Percentiles rank a stretch among this genome's conserved stretches.
phyloP scores from a whole-genome alignment of 2,329 filamentous ascomycete species.

The Incumbomyces delicatus region DNA sequence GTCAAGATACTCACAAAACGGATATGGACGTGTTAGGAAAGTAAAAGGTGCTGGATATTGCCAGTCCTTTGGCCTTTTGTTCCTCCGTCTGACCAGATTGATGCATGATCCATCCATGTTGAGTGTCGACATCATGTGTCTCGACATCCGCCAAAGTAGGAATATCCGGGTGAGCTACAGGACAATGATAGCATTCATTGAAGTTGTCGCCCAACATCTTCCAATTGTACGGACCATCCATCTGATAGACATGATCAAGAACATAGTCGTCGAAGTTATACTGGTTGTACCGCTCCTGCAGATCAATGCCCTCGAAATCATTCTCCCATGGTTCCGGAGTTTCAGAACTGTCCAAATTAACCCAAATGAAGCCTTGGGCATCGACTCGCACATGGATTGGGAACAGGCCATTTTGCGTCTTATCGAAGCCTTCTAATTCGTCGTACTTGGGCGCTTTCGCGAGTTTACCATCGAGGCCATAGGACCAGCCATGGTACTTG shows the following conservation, averaged over 20 bases:
- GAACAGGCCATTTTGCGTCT: conserved; percentile 46
- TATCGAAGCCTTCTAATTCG: conserved; percentile 47
- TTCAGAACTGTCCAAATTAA: conserved; percentile 10
- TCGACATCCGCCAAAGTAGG: conserved; percentile 44
- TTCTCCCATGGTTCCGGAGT: conserved; percentile 12
- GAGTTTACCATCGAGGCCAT: conserved; percentile 47
- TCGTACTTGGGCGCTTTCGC: conserved; percentile 53
- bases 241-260: conserved; percentile 30
- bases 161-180: conserved; percentile 49
- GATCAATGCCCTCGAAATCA: conserved; percentile 24
- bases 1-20: conserved; percentile 22
- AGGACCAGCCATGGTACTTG: conserved; percentile 56
- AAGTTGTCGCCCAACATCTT: conserved; percentile 42
- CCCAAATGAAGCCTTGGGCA: conserved; percentile 12
- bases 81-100: conserved; percentile 30
- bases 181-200: conserved; percentile 50
- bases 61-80: conserved; percentile 17
- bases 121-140: conserved; percentile 46
- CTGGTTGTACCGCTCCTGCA: conserved; percentile 38
- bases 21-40: conserved; percentile 29
- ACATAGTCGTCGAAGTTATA: conserved; percentile 47
- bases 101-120: conserved; percentile 46
- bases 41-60: conserved; percentile 25
- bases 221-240: conserved; percentile 18
- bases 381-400: conserved; percentile 12